A percentile compares a stretch with the other conserved stretches of the same genome.
Conservation (phyloP, 164 flowering plant species). For the Cinnamomum chago region DNA sequence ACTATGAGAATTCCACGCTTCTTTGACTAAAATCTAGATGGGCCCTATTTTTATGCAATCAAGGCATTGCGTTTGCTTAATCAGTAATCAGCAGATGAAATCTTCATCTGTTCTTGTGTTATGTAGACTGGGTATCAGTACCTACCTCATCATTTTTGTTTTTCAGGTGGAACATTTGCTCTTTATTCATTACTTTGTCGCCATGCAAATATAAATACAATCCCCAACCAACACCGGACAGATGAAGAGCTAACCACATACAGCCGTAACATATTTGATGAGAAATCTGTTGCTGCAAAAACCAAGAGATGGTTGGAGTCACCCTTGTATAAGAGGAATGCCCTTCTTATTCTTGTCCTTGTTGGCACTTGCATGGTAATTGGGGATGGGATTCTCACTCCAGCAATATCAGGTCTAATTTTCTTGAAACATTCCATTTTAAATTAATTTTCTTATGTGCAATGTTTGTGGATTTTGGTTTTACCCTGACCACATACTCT, state of each 20-base stretch:
- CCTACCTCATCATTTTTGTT: neutral
- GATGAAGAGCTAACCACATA: slow-evolving; percentile 94
- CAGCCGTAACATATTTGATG: slow-evolving; percentile 62
- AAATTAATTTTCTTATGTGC: neutral
- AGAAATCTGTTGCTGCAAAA: slow-evolving; percentile 84
- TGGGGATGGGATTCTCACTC: slow-evolving; percentile 97
- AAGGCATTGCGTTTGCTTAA: neutral
- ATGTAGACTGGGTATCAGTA: neutral
- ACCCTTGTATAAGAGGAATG: slow-evolving; percentile 42
- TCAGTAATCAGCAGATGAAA: neutral
- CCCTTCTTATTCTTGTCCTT: slow-evolving; percentile 79
- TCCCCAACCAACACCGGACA: slow-evolving; percentile 88
- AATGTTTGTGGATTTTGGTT: neutral
- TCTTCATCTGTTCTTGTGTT: neutral
- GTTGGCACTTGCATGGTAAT: slow-evolving; percentile 95
- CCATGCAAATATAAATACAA: slow-evolving; percentile 80
- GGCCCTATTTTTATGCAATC: neutral
- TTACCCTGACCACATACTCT: neutral
- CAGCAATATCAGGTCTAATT: slow-evolving; percentile 79
- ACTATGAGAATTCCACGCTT: neutral
- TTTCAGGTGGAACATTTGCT: slow-evolving; percentile 93
- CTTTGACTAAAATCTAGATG: neutral
- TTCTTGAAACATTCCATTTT: neutral
- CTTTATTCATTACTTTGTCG: slow-evolving; percentile 92
- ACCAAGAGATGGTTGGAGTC: slow-evolving; percentile 86